Base-by-base conservation (phyloP, 805 yeast species). In the Candida insectalens region DNA sequence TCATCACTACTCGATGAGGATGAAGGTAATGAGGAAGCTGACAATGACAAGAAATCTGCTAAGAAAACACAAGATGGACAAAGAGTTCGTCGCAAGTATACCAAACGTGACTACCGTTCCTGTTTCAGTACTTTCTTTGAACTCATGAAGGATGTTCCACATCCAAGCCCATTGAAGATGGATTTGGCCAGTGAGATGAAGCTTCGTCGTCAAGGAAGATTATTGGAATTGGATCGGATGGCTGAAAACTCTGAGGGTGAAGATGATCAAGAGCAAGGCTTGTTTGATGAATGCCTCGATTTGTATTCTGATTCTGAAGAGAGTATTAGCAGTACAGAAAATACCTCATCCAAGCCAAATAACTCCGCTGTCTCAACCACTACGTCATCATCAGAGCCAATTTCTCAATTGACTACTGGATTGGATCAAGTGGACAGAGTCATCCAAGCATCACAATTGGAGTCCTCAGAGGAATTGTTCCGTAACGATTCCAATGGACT, bases 391-490 rank as follows among this genome's bases (percentile, higher is more conserved):
- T n/a, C n/a, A n/a, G 25, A 32, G 23, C 8, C 30, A 2, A 8
- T 32, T 9, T 19, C 30, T 4, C 17, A 32, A n/a, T 12, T 32
- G 18, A 40, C 49, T 12, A 52, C 55, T 6, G 57, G 56, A 9
- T 40, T 48, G 18, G 57, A 50, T 33, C 48, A 49, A 18, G 57
- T 52, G 29, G 57, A 52, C 37, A 42, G 49, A 23, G 41, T 52
- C 29, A 51, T 52, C 12, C 57, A 50, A 30, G 34, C 45, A 23
- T 42, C 19, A 7, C 29, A n/a, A 6, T 9, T 13, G 16, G 32
- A 29, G 8, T 22, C 12, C 19, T 27, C 15, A 6, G 12, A 10
- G 18, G 15, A 27, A 18, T 10, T 27, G 30, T 12, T 15, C 19
- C 8, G 19, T 9, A n/a, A 7, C 6, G 16, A 30, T 19, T n/a